A percentile compares a stretch with the other conserved stretches of the same genome.
These are phyloP conservation scores for Penicillium paxilli DNA, from an alignment of 495 filamentous ascomycete genomes.

Conservation along the genomic window DNA sequence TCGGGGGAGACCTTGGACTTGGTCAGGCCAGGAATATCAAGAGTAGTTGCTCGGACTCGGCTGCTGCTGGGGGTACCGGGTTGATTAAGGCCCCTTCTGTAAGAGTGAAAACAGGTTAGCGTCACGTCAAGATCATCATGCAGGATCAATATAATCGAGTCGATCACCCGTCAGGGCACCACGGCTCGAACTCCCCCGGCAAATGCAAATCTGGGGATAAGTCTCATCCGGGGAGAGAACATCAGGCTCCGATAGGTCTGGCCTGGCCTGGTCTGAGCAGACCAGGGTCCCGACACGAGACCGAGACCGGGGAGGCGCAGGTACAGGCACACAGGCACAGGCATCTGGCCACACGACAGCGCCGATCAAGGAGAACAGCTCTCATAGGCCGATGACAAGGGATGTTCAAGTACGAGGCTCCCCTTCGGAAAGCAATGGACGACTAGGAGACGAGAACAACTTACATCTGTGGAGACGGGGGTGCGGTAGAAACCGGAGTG, in stretches of 20 bases:
- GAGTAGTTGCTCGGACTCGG: conserved; percentile 75
- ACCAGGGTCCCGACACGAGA: too few relatives aligned
- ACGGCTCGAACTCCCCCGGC: background rate
- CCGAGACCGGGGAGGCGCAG: too few relatives aligned
- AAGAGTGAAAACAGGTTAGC: conserved; percentile 7
- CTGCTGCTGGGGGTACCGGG: conserved; percentile 50
- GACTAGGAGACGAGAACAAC: conserved; percentile 31
- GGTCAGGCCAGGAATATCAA: conserved; percentile 88
- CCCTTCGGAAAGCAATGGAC: conserved; percentile 7
- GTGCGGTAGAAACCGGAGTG: conserved; percentile 68
- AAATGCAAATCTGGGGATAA: background rate
- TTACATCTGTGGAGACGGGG: conserved; percentile 71
- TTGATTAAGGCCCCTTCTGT: conserved; percentile 32
- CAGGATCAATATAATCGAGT: background rate
- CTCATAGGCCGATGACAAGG: conserved; percentile 17
- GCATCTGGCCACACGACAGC: conserved; percentile 11
- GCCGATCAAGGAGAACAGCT: conserved; percentile 1
- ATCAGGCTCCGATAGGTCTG: background rate
- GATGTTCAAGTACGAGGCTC: conserved; percentile 13
- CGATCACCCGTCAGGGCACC: conserved; percentile 12
- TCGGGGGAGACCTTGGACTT: conserved; percentile 92
- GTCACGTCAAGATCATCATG: too few relatives aligned
- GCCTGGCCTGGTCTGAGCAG: too few relatives aligned
- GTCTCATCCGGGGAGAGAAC: background rate
- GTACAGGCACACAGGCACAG: too few relatives aligned